These are phyloP conservation scores for Hypoxylon sp. DNA, from an alignment of 2,329 filamentous ascomycete genomes.

Conservation along the genomic window DNA sequence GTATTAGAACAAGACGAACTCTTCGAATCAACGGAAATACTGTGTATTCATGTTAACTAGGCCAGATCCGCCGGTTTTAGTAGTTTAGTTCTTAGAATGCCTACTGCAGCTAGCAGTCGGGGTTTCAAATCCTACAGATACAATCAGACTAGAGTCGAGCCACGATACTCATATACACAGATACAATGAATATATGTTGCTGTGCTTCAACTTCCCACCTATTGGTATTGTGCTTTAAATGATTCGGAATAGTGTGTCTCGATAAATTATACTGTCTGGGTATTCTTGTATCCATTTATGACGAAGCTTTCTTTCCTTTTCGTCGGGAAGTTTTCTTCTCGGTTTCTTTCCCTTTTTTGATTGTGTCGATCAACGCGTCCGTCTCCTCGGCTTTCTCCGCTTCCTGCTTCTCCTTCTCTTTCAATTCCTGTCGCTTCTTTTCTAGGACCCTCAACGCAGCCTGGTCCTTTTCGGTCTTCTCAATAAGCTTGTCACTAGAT, in stretches of 20 bases:
- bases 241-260: neutral
- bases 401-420: slow-evolving; percentile 52
- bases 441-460: slow-evolving; percentile 64
- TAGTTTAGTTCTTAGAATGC: neutral
- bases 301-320: slow-evolving; percentile 52
- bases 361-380: slow-evolving; percentile 50
- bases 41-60: neutral
- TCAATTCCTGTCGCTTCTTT: slow-evolving; percentile 60
- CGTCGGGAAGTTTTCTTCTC: slow-evolving; percentile 54
- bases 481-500: slow-evolving; percentile 86
- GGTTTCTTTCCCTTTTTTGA: slow-evolving; percentile 56
- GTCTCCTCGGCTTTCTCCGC: slow-evolving; percentile 52
- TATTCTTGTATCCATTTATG: slow-evolving; percentile 16
- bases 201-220: neutral
- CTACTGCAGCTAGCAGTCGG: neutral
- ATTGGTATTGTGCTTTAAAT: neutral
- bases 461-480: slow-evolving; percentile 83
- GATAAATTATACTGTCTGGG: slow-evolving; percentile 14
- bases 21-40: neutral
- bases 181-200: neutral
- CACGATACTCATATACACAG: neutral
- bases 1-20: neutral
- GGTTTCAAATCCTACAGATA: neutral
- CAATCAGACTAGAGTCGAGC: neutral
- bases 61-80: neutral